phyloP scores from a whole-genome alignment of 208 protist genomes.

The Sergeia podlipaevii region DNA sequence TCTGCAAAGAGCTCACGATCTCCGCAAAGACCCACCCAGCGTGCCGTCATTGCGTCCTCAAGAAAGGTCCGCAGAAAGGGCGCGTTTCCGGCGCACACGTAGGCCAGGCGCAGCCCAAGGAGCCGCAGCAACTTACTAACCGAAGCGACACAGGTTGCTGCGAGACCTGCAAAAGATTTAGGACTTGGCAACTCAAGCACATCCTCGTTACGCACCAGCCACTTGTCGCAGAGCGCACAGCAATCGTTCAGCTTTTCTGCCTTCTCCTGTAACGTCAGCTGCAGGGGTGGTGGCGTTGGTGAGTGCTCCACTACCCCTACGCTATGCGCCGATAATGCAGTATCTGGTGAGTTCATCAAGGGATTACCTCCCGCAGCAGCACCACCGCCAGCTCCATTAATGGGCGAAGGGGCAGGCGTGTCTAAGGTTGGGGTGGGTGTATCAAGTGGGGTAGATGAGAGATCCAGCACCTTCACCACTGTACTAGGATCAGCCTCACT shows the following conservation, averaged over 20 bases:
- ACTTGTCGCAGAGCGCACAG: conserved; percentile 68
- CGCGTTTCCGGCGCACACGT: conserved; percentile 44
- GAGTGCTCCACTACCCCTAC: no score
- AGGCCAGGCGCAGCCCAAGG: conserved; percentile 63
- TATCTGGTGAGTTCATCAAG: no score
- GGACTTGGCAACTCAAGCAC: conserved; percentile 46
- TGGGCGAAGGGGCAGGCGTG: no score
- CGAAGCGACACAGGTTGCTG: conserved; percentile 41
- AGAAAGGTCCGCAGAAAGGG: conserved; percentile 38
- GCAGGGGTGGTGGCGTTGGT: conserved; percentile 6
- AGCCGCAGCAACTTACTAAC: conserved; percentile 74
- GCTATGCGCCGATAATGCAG: no score
- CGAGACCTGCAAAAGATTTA: conserved; percentile 36
- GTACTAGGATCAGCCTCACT: no score
- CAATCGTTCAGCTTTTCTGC: conserved; percentile 80
- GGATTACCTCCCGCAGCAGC: no score
- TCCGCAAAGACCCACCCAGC: conserved; percentile 60
- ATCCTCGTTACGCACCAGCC: conserved; percentile 55
- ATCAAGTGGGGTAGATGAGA: no score
- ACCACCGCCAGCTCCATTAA: no score
- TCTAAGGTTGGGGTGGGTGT: no score
- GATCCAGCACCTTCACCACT: no score
- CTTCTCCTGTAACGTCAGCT: conserved; percentile 6
- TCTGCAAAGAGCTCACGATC: conserved; percentile 72
- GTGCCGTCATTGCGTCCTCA: conserved; percentile 17